These are phyloP conservation scores for Podospora didyma DNA, from an alignment of 495 filamentous ascomycete species.

Conservation along the genomic window DNA sequence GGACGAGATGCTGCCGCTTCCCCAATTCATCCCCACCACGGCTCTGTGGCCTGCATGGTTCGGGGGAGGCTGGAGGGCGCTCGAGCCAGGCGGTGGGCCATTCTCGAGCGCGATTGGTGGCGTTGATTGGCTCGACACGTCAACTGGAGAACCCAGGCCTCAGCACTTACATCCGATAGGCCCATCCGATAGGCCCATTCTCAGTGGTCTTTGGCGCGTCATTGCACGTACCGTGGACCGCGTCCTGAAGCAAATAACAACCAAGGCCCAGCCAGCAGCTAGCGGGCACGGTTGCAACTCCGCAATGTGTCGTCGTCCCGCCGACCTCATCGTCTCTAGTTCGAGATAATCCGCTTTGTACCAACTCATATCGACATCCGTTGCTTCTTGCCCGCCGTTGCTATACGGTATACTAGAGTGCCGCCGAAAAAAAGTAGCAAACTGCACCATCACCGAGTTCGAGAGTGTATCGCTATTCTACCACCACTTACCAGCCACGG, in stretches of 20 bases:
- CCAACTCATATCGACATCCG: background rate
- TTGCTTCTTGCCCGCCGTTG: background rate
- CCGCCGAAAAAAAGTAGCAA: no score
- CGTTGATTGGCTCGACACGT: conserved; percentile 25
- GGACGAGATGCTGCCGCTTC: no score
- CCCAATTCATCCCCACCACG: no score
- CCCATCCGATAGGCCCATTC: background rate
- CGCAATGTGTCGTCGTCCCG: background rate
- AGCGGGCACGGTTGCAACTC: background rate
- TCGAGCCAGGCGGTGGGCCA: background rate
- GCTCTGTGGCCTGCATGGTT: no score
- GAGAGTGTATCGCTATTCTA: no score
- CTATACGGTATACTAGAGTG: background rate
- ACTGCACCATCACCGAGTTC: no score
- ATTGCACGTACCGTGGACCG: conserved; percentile 20
- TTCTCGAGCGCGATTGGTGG: conserved; percentile 12
- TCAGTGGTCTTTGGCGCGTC: conserved; percentile 15
- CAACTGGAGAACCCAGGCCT: conserved; percentile 3
- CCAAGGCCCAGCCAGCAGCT: background rate
- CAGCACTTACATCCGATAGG: conserved; percentile 17
- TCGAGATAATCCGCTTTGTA: background rate
- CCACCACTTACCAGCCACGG: no score
- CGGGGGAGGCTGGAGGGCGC: conserved; percentile 8
- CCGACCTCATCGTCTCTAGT: background rate
- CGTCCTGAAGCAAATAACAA: conserved; percentile 14